Evolutionary conservation across 2,329 filamentous ascomycete species (phyloP).

Genomic region (Colletotrichum tabaci): DNA sequence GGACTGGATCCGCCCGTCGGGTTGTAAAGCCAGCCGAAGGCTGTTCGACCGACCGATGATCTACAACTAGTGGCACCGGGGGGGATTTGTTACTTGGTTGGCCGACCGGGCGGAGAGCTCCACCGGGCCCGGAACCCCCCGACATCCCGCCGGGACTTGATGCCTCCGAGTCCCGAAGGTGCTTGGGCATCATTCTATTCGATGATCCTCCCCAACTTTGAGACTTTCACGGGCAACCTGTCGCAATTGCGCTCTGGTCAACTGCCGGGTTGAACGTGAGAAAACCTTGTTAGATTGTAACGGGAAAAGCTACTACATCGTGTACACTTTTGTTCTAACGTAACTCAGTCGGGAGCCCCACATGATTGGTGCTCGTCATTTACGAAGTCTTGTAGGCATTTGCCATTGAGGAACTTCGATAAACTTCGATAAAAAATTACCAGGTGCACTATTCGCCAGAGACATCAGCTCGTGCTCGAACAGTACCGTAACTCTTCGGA

Average conservation of each 20-base stretch:
- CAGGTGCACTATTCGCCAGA: neutral
- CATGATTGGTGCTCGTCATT: too few species aligned
- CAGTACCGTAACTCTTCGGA: neutral
- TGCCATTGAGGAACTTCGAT: too few species aligned
- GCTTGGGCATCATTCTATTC: neutral
- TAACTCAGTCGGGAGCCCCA: too few species aligned
- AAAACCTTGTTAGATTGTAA: too few species aligned
- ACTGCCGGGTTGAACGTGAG: too few species aligned
- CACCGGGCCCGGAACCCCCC: neutral
- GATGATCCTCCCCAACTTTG: neutral
- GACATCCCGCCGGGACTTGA: neutral
- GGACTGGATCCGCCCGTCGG: neutral
- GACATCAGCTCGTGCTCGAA: neutral
- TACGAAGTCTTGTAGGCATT: too few species aligned
- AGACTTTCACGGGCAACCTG: neutral
- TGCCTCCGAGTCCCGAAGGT: neutral
- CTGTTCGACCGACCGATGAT: neutral
- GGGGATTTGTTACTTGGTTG: neutral
- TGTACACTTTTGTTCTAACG: neutral
- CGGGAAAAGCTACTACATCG: too few species aligned
- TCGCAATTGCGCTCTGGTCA: neutral
- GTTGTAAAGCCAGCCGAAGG: neutral
- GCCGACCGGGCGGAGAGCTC: neutral
- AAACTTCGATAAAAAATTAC: too few species aligned
- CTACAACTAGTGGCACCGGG: conserved; percentile 2